Evolutionary conservation across 306 rosid genomes (phyloP).

Genomic region (Rosa chinensis): DNA sequence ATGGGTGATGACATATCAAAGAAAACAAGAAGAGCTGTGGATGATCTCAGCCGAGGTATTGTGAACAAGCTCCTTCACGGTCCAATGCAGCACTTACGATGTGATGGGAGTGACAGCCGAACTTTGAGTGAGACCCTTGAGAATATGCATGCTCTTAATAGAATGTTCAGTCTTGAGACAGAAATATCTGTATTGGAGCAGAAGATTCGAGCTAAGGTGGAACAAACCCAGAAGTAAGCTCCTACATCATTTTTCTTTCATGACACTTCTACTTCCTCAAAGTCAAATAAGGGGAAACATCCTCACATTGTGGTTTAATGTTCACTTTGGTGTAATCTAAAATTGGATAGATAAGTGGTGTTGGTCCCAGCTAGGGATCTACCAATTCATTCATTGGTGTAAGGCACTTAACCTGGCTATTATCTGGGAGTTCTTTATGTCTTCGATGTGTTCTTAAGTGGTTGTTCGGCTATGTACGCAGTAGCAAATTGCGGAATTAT

Average conservation of each 20-base stretch:
- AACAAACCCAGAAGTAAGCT: slow-evolving; percentile 71
- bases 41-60: slow-evolving; percentile 96
- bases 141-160: slow-evolving; percentile 96
- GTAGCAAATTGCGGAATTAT: slow-evolving; percentile 29
- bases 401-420: slow-evolving; percentile 30
- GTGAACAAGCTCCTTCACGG: slow-evolving; percentile 98
- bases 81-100: slow-evolving; percentile 97
- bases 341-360: slow-evolving; percentile 31
- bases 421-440: slow-evolving; percentile 35
- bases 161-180: slow-evolving; percentile 97
- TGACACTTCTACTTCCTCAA: slow-evolving; percentile 35
- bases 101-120: slow-evolving; percentile 94
- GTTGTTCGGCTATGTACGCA: slow-evolving; percentile 43
- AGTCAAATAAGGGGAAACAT: slow-evolving; percentile 28
- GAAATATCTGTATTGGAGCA: slow-evolving; percentile 87
- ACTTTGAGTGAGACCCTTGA: slow-evolving; percentile 90
- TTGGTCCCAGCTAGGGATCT: slow-evolving; percentile 30
- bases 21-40: slow-evolving; percentile 88
- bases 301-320: slow-evolving; percentile 30
- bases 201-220: slow-evolving; percentile 95
- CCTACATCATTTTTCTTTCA: slow-evolving; percentile 30
- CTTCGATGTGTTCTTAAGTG: slow-evolving; percentile 21
- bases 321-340: slow-evolving; percentile 36
- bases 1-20: slow-evolving; percentile 94
- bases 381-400: slow-evolving; percentile 41